These are phyloP conservation scores for Mangifera indica DNA, from an alignment of 345 rosid genomes.

Conservation along the genomic window DNA sequence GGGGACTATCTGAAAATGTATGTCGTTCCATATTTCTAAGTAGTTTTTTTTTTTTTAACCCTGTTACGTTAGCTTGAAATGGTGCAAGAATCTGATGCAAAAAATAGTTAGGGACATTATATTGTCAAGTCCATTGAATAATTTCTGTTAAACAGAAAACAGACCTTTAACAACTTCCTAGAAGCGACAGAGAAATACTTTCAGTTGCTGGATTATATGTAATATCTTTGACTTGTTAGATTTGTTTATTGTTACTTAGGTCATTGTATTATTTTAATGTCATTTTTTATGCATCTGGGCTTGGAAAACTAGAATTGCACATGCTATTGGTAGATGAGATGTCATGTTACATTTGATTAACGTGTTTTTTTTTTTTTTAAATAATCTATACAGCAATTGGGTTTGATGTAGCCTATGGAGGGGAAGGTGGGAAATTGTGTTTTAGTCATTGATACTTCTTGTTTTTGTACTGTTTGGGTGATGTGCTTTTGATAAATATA, in stretches of 20 bases:
- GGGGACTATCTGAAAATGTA: not conserved
- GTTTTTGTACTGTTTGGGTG: not conserved
- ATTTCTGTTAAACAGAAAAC: conserved; percentile 7
- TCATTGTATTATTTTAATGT: not conserved
- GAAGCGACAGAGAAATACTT: conserved; percentile 24
- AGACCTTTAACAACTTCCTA: conserved; percentile 16
- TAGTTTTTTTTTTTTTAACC: too few relatives aligned
- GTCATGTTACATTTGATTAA: conserved; percentile 14
- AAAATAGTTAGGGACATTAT: conserved; percentile 18
- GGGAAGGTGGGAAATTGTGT: not conserved
- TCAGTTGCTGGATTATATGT: not conserved
- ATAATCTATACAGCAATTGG: not conserved
- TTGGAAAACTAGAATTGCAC: conserved; percentile 21
- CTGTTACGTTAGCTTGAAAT: not conserved
- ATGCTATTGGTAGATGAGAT: conserved; percentile 26
- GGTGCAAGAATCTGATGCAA: not conserved
- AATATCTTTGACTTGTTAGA: conserved; percentile 23
- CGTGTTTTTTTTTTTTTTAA: not conserved
- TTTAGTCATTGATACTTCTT: not conserved
- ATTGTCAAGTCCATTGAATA: conserved; percentile 14
- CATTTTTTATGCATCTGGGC: conserved; percentile 9
- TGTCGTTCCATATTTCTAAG: not conserved
- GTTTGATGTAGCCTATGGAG: not conserved
- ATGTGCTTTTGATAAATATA: not conserved
- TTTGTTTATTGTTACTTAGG: not conserved